Evolutionary conservation across 176 grass and related monocot species (phyloP).

Genomic region (Cymbopogon citratus): DNA sequence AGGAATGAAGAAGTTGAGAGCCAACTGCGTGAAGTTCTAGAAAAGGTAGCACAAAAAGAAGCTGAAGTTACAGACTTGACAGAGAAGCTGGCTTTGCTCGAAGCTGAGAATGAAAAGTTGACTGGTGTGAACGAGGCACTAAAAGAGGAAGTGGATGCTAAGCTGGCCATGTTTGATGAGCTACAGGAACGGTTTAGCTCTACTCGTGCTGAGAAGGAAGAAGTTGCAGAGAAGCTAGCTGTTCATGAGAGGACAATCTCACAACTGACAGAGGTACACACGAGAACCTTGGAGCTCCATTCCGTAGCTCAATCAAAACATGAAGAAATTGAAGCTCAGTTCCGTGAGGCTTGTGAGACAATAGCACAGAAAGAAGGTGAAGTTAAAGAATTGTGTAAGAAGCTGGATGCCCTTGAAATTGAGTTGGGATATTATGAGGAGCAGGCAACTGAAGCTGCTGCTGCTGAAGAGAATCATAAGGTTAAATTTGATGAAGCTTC

Average conservation of each 20-base stretch:
- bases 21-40: conserved; percentile 34
- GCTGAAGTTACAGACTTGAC: conserved; percentile 34
- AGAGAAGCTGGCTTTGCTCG: conserved; percentile 48
- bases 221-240: conserved; percentile 38
- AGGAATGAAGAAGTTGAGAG: conserved; percentile 37
- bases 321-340: conserved; percentile 39
- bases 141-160: conserved; percentile 47
- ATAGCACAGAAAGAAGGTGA: conserved; percentile 56
- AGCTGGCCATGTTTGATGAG: conserved; percentile 43
- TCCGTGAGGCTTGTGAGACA: conserved; percentile 43
- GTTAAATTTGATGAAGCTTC: conserved; percentile 43
- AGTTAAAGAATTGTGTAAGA: conserved; percentile 65
- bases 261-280: conserved; percentile 45
- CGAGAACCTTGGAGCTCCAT: conserved; percentile 48
- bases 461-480: conserved; percentile 41
- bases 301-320: conserved; percentile 48
- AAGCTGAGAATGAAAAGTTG: conserved; percentile 49
- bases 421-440: conserved; percentile 69
- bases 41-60: conserved; percentile 38
- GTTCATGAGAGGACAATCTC: conserved; percentile 49
- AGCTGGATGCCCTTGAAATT: conserved; percentile 65
- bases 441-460: conserved; percentile 52
- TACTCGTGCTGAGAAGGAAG: conserved; percentile 50
- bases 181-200: conserved; percentile 50
- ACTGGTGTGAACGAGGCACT: conserved; percentile 28